Evolutionary conservation across 2,329 filamentous ascomycete species (phyloP).

Genomic region (Pseudogymnoascus sp.): DNA sequence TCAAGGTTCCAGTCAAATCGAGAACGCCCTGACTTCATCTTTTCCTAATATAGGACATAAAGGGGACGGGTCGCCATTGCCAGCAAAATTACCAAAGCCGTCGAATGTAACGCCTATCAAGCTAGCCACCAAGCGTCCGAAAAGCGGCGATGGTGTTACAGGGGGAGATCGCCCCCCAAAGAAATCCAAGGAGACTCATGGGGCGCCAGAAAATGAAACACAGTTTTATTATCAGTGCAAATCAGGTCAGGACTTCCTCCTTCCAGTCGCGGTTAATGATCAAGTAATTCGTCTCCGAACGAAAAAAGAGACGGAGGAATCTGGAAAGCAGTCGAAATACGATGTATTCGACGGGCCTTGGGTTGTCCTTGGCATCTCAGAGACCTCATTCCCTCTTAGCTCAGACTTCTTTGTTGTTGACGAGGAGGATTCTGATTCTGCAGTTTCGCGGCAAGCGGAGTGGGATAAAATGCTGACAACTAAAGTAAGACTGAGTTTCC

Average conservation of each 20-base stretch:
- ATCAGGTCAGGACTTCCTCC: constrained; percentile 1
- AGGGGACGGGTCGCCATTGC: neutral
- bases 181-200: neutral
- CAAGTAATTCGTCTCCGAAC: neutral
- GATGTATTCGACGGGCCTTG: constrained; percentile 12
- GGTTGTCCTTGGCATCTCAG: neutral
- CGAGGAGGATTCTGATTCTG: neutral
- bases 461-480: constrained; percentile 11
- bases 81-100: neutral
- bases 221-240: neutral
- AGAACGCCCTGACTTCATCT: neutral
- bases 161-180: neutral
- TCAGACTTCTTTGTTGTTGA: neutral
- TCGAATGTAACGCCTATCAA: neutral
- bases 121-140: neutral
- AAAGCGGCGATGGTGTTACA: too few species aligned
- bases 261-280: neutral
- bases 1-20: neutral
- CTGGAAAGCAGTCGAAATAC: neutral
- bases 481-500: constrained; percentile 2
- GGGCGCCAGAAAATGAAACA: neutral
- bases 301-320: neutral
- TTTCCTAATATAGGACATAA: neutral
- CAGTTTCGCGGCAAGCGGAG: neutral
- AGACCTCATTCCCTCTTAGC: neutral